Evolutionary conservation across 305 asterid genomes (phyloP).

Genomic region (Solanum hybrid): DNA sequence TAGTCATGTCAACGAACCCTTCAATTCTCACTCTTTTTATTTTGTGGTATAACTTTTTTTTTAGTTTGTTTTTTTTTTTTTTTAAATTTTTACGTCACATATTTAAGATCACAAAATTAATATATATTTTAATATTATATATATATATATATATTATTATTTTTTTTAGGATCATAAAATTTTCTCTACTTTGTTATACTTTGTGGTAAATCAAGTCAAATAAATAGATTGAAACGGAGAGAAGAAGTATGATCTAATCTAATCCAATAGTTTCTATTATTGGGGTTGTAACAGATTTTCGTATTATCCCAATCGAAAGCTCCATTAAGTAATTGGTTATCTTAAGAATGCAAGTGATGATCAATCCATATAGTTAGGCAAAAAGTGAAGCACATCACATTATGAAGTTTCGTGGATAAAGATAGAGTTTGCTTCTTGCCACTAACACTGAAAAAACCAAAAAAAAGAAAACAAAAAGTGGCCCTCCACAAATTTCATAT

Average conservation of each 20-base stretch:
- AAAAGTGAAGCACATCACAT: constrained; percentile 6
- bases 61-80: not conserved
- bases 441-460: not conserved
- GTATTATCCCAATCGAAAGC: not conserved
- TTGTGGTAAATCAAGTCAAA: not conserved
- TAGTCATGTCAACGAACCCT: not conserved
- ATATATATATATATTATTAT: too few relatives aligned
- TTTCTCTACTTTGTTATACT: too few relatives aligned
- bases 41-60: not conserved
- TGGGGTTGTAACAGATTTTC: constrained; percentile 1
- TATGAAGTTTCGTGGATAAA: constrained; percentile 12
- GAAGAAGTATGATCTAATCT: not conserved
- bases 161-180: too few relatives aligned
- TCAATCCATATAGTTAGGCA: constrained; percentile 10
- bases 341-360: constrained; percentile 8
- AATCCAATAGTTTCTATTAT: not conserved
- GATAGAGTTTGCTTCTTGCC: constrained; percentile 8
- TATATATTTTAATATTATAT: not conserved
- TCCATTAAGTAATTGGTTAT: constrained; percentile 1
- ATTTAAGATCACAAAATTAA: not conserved
- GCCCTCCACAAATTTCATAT: not conserved
- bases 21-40: not conserved
- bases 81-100: accelerated
- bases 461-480: not conserved
- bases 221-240: not conserved